These are phyloP conservation scores for Trichoderma polysporum DNA, from an alignment of 2,329 filamentous ascomycete species.

Conservation along the genomic window DNA sequence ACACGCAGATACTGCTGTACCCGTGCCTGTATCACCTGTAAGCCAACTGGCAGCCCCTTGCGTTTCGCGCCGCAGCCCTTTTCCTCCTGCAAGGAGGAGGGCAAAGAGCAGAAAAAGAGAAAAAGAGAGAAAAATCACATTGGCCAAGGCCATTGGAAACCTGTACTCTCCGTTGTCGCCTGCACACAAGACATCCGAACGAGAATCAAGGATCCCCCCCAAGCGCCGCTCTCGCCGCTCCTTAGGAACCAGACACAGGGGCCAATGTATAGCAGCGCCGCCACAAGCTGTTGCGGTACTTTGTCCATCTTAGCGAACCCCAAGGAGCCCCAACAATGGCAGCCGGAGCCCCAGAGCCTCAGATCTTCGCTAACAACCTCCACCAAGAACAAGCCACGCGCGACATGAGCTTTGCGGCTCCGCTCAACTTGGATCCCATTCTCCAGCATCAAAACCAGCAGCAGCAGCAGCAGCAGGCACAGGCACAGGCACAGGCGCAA, in stretches of 20 bases:
- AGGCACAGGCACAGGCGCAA: neutral
- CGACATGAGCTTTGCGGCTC: conserved; percentile 37
- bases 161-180: neutral
- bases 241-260: neutral
- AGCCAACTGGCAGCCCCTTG: conserved; percentile 13
- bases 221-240: neutral
- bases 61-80: neutral
- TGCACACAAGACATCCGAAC: neutral
- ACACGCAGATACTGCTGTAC: neutral
- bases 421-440: conserved; percentile 28
- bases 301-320: neutral
- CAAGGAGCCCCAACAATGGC: conserved; percentile 14
- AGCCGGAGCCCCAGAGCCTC: conserved; percentile 13
- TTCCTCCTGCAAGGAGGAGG: neutral
- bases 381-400: conserved; percentile 18
- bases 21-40: neutral
- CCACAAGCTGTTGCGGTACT: conserved; percentile 13
- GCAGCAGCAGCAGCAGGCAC: conserved; percentile 24
- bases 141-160: neutral
- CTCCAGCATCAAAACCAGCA: conserved; percentile 32
- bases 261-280: conserved; percentile 12
- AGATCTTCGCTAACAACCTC: conserved; percentile 13
- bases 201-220: no score
- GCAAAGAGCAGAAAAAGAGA: neutral
- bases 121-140: neutral